Evolutionary conservation across 2,329 filamentous ascomycete species (phyloP).

Genomic region (Cladosporium sphaerospermum): DNA sequence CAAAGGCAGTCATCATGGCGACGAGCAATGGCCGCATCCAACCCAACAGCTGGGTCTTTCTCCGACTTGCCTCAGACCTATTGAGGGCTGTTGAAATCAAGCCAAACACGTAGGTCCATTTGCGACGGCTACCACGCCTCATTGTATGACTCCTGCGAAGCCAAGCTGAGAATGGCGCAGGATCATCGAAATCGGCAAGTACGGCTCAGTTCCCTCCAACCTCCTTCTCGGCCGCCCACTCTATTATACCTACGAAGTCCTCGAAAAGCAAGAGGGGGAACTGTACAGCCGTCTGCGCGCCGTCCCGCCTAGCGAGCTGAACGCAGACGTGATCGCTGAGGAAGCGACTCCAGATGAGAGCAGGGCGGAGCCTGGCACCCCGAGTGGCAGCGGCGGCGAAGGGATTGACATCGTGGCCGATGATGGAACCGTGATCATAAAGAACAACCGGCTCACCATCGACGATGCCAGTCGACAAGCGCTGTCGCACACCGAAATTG

Average conservation of each 20-base stretch:
- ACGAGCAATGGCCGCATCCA: slow-evolving; percentile 6
- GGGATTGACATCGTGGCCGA: slow-evolving; percentile 41
- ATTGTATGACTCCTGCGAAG: slow-evolving; percentile 26
- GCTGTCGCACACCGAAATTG: slow-evolving; percentile 65
- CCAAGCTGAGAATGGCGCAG: slow-evolving; percentile 44
- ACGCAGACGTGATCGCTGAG: slow-evolving; percentile 66
- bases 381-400: slow-evolving; percentile 20
- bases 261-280: slow-evolving; percentile 61
- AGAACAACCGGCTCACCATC: slow-evolving; percentile 58
- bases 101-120: slow-evolving; percentile 56
- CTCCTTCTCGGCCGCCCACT: slow-evolving; percentile 86
- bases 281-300: slow-evolving; percentile 66
- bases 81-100: slow-evolving; percentile 53
- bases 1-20: neutral
- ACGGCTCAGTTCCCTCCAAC: slow-evolving; percentile 83
- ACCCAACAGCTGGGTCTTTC: slow-evolving; percentile 34
- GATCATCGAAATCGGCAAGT: slow-evolving; percentile 84
- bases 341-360: slow-evolving; percentile 38
- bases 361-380: slow-evolving; percentile 23
- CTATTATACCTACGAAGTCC: slow-evolving; percentile 83
- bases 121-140: slow-evolving; percentile 9
- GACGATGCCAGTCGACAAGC: slow-evolving; percentile 66
- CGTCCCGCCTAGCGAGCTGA: slow-evolving; percentile 73
- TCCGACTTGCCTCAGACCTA: slow-evolving; percentile 53
- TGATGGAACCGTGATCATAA: slow-evolving; percentile 46